Conservation (phyloP, 345 rosid genomes). For the Lepidium africanum region DNA sequence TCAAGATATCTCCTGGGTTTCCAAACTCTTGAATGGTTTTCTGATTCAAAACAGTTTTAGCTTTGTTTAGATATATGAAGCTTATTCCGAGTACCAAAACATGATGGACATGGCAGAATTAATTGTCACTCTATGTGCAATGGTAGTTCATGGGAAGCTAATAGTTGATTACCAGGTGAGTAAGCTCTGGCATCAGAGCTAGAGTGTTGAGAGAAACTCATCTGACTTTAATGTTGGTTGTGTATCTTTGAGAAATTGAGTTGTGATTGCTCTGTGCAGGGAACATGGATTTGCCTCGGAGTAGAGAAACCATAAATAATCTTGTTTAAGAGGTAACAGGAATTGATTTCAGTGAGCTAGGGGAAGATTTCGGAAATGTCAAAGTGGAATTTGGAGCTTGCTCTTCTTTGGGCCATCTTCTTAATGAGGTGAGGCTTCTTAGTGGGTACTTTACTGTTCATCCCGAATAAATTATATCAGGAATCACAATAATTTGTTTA, state of each 20-base stretch:
- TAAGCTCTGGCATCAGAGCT: neutral
- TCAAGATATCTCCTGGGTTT: slow-evolving; percentile 10
- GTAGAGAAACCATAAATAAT: slow-evolving; percentile 94
- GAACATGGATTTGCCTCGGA: slow-evolving; percentile 72
- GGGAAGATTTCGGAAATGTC: slow-evolving; percentile 52
- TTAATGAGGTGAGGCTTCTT: slow-evolving; percentile 61
- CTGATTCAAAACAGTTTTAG: neutral
- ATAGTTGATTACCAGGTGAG: slow-evolving; percentile 78
- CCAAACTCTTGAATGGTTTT: slow-evolving; percentile 2
- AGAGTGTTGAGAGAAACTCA: neutral
- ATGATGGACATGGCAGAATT: slow-evolving; percentile 95
- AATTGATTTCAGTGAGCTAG: slow-evolving; percentile 51
- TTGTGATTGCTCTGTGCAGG: slow-evolving; percentile 43
- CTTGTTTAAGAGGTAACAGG: slow-evolving; percentile 78
- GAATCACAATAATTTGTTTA: no score
- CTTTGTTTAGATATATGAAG: slow-evolving; percentile 79
- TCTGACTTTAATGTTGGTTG: neutral
- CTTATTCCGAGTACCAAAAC: slow-evolving; percentile 80
- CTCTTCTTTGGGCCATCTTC: slow-evolving; percentile 76
- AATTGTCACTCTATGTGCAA: slow-evolving; percentile 74
- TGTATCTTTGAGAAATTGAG: slow-evolving; percentile 7
- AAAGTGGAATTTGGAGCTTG: slow-evolving; percentile 66
- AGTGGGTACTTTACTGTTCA: no score
- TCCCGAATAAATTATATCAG: no score
- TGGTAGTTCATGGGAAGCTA: slow-evolving; percentile 70